phyloP scores from a whole-genome alignment of 352 stramenopile species.

The Pythium rishiriense region DNA sequence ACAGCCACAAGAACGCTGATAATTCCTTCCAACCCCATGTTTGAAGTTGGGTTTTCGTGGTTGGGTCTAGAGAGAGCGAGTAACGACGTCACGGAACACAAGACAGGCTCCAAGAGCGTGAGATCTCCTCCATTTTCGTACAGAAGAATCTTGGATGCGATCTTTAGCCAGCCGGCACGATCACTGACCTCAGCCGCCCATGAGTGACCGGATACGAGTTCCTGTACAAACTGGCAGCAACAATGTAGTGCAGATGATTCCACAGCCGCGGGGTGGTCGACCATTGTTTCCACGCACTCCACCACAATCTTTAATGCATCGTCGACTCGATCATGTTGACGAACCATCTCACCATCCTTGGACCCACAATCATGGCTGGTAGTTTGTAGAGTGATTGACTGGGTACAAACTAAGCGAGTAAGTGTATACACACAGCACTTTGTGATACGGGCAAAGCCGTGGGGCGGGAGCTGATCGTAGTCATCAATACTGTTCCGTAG shows the following conservation, averaged over 20 bases:
- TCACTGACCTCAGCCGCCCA: not conserved
- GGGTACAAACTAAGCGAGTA: conserved; percentile 13
- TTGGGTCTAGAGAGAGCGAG: not conserved
- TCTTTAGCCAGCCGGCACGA: not conserved
- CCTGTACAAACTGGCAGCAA: not conserved
- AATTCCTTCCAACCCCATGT: not conserved
- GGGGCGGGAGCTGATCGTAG: conserved; percentile 19
- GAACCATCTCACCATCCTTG: not conserved
- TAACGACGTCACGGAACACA: not conserved
- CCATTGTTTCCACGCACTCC: not conserved
- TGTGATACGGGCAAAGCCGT: conserved; percentile 32
- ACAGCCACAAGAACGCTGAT: conserved; percentile 3
- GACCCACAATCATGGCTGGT: no score
- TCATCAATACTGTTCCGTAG: conserved; percentile 34
- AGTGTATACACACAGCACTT: conserved; percentile 37
- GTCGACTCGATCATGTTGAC: not conserved
- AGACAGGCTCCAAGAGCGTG: conserved; percentile 1
- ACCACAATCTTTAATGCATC: not conserved
- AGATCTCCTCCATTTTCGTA: not conserved
- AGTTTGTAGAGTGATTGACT: no score
- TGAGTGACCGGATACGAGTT: not conserved
- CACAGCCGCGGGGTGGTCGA: not conserved
- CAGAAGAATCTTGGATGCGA: not conserved
- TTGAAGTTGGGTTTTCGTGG: not conserved
- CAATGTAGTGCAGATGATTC: not conserved